These are phyloP conservation scores for Barnettozyma sucrosica DNA, from an alignment of 805 yeast species.

Conservation along the genomic window DNA sequence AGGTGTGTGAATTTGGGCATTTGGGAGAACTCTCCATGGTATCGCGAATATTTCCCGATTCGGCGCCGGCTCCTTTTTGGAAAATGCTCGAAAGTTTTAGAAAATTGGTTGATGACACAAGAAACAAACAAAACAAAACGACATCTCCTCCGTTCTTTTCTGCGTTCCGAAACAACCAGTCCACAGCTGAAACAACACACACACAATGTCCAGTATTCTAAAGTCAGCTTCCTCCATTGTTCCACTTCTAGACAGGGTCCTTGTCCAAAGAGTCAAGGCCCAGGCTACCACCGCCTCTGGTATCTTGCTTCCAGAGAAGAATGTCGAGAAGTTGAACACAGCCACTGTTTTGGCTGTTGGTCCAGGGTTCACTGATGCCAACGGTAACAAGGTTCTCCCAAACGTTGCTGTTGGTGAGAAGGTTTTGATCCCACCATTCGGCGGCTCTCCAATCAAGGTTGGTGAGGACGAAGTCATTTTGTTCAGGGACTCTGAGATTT, in stretches of 20 bases:
- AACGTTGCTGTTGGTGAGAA: constrained; percentile 86
- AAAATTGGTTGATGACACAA: neutral
- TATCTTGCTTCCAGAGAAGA: constrained; percentile 90
- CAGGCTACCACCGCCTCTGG: constrained; percentile 90
- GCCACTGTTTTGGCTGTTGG: constrained; percentile 93
- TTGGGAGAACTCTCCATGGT: neutral
- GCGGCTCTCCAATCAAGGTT: constrained; percentile 85
- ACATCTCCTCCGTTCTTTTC: too few relatives aligned
- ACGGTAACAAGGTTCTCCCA: constrained; percentile 68
- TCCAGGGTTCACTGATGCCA: constrained; percentile 77
- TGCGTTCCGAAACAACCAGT: neutral
- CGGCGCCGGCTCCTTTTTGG: neutral
- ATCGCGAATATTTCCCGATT: constrained; percentile 1
- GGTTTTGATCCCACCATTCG: constrained; percentile 90
- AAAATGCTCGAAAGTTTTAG: neutral
- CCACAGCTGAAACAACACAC: neutral
- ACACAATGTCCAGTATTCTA: constrained; percentile 46
- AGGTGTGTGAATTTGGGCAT: neutral
- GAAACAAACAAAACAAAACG: too few relatives aligned
- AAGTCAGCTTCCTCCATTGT: constrained; percentile 82
- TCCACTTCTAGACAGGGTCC: constrained; percentile 93
- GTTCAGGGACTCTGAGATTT: constrained; percentile 90
- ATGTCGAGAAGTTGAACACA: constrained; percentile 88
- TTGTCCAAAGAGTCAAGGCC: constrained; percentile 92
- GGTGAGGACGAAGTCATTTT: constrained; percentile 75